A percentile compares a stretch with the other conserved stretches of the same genome.
Evolutionary conservation across 768 basidiomycete genomes (phyloP).

Genomic region (Exidia glandulosa): DNA sequence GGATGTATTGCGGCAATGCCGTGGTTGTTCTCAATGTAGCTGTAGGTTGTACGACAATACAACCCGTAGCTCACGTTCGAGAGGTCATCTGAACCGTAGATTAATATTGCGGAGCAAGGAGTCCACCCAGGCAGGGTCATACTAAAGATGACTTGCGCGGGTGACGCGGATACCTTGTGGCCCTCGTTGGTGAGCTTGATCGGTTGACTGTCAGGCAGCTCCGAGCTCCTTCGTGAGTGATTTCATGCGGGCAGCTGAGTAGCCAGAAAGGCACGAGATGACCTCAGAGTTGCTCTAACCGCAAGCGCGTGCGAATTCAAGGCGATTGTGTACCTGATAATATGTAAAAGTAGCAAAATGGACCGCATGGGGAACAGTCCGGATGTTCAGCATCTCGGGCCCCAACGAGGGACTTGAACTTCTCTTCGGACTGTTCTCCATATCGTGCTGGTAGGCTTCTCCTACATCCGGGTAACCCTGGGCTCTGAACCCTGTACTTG

Average conservation of each 20-base stretch:
- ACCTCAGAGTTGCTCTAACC: constrained; percentile 80
- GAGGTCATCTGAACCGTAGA: constrained; percentile 29
- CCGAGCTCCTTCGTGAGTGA: constrained; percentile 57
- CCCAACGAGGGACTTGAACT: no score
- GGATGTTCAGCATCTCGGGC: no score
- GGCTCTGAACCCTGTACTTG: no score
- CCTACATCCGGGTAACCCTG: no score
- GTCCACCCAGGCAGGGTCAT: constrained; percentile 86
- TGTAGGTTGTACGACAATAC: constrained; percentile 53
- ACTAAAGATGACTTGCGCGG: constrained; percentile 70
- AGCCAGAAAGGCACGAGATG: constrained; percentile 51
- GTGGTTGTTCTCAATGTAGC: constrained; percentile 36
- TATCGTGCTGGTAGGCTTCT: no score
- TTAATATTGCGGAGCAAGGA: constrained; percentile 37
- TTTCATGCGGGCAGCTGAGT: constrained; percentile 58
- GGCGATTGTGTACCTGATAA: no score
- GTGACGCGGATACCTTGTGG: constrained; percentile 41
- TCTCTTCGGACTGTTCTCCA: no score
- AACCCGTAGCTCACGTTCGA: constrained; percentile 59
- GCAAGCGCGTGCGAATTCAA: constrained; percentile 63
- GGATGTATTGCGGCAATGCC: constrained; percentile 34
- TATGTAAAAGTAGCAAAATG: no score
- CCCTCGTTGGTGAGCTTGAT: constrained; percentile 57
- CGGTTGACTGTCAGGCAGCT: constrained; percentile 32
- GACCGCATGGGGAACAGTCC: no score